Conservation (phyloP, 768 basidiomycete genomes). For the Sporobolomyces phaffii region DNA sequence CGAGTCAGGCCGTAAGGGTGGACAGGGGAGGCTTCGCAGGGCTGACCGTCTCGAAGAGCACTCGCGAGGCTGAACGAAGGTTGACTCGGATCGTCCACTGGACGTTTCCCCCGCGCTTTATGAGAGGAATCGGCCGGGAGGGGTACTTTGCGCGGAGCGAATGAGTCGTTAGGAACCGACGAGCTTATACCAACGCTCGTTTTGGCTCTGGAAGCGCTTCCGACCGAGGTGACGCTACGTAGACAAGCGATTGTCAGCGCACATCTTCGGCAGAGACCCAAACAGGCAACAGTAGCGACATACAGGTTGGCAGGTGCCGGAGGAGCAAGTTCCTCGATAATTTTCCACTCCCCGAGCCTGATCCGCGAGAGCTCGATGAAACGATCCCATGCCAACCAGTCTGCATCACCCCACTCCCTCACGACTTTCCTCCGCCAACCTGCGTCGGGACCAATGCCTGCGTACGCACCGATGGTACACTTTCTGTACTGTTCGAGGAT, state of each 20-base stretch:
- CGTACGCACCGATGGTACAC: neutral
- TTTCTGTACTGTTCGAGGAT: conserved; percentile 20
- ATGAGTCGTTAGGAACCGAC: no score
- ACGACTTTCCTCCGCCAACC: neutral
- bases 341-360: neutral
- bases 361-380: neutral
- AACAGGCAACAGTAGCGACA: neutral
- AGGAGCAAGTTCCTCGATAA: neutral
- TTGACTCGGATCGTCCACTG: neutral
- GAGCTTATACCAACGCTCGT: no score
- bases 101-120: conserved; percentile 6
- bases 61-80: neutral
- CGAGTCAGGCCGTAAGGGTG: neutral
- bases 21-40: neutral
- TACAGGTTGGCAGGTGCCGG: neutral
- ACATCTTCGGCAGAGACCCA: no score
- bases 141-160: neutral
- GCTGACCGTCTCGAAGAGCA: neutral
- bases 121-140: neutral
- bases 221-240: neutral
- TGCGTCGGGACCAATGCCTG: neutral
- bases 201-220: neutral
- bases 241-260: no score
- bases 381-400: neutral
- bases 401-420: neutral